Evolutionary conservation across 139 green algal species (phyloP), one percentile per base, ranked within the genome.

Genomic region (Astrephomene gubernaculifera): DNA sequence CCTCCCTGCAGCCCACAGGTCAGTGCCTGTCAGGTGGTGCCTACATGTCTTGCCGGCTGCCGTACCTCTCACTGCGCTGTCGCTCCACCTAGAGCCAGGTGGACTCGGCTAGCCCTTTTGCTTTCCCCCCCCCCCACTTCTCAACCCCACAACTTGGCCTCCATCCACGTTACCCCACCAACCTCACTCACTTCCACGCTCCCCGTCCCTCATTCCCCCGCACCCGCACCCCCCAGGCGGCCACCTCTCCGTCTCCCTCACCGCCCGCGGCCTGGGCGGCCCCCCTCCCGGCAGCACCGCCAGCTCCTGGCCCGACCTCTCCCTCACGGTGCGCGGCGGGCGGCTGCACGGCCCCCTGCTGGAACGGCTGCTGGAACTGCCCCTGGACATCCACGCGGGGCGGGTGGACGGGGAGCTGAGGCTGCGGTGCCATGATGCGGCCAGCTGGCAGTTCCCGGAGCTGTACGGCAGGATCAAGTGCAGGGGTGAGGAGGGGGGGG

Each of bases 291-390:
- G n/a, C n/a, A n/a, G n/a, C n/a, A n/a, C n/a, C n/a, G n/a, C 74
- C 38, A 25, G 54, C 36, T 39, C 38, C 2, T 88, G 52, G 38
- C 72, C 87, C 22, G 88, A 94, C 53, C 79, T 97, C 49, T 76
- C 71, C 12, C 83, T 97, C 10, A 49, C 53, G 6, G 69, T 97
- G 2, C 49, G 75, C 27, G 93, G 89, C 17, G 69, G 89, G 25
- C 52, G 90, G 33, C 89, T 98, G 81, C 92, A 97, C 79, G 95
- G 92, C 10, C 96, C 96, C 0, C 74, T 98, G 2, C 52, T 97
- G 25, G 97, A 98, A 90, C 92, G 96, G 22, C 68, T 98, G 60
- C 71, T 98, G 21, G 95, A 97, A 86, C 82, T 99, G 45, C 97
- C 97, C 45, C 95, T 98, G 88, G 96, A 98, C 89, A 94, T 98